These are phyloP conservation scores for Nidula microcarpa DNA, from an alignment of 768 basidiomycete species.

Conservation along the genomic window DNA sequence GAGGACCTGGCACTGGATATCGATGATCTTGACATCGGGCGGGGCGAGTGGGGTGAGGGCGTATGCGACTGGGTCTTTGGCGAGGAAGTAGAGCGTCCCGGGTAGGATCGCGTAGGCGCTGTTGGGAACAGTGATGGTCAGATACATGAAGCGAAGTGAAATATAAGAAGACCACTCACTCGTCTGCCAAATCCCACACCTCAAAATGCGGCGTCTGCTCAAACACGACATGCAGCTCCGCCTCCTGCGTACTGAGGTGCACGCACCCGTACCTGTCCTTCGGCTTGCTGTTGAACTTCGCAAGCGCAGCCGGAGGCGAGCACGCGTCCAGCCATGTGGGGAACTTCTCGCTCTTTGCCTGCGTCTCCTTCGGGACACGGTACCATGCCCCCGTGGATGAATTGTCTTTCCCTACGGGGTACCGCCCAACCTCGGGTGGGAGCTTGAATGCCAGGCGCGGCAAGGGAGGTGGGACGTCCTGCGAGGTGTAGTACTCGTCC, in stretches of 20 bases:
- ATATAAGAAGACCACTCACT: constrained; percentile 16
- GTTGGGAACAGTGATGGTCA: not conserved
- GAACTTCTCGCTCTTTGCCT: no score
- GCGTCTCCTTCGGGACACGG: no score
- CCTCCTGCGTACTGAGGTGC: constrained; percentile 23
- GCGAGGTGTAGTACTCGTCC: no score
- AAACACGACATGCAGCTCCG: constrained; percentile 22
- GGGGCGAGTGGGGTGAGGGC: constrained; percentile 21
- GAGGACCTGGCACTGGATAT: constrained; percentile 24
- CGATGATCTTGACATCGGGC: constrained; percentile 23
- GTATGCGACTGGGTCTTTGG: constrained; percentile 24
- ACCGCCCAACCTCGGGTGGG: no score
- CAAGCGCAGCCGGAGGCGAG: no score
- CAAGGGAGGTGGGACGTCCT: no score
- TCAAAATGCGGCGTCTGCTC: constrained; percentile 25
- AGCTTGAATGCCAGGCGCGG: no score
- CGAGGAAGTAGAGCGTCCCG: constrained; percentile 24
- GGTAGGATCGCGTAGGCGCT: constrained; percentile 23
- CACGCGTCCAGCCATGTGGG: no score
- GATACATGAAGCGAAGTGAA: constrained; percentile 1
- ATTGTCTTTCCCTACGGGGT: no score
- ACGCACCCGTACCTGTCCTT: constrained; percentile 16
- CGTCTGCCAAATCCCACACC: constrained; percentile 30
- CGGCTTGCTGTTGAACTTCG: no score
- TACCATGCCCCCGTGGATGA: no score